phyloP scores from a whole-genome alignment of 140 eudicot species.

The Oenanthe javanica region DNA sequence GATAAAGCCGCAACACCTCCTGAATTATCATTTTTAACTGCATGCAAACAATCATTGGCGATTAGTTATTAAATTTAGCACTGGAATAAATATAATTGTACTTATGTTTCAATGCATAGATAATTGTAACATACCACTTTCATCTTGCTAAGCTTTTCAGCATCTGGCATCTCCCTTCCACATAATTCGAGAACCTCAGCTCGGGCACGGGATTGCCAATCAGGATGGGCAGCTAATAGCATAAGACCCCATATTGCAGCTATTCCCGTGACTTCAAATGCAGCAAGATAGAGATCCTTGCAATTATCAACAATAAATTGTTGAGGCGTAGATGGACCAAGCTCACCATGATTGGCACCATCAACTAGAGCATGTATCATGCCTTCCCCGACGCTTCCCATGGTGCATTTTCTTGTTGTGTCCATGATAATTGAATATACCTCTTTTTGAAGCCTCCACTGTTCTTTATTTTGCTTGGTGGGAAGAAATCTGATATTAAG shows the following conservation, averaged over 20 bases:
- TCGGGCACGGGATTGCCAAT: conserved; percentile 26
- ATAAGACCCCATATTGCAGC: conserved; percentile 37
- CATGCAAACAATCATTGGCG: neutral
- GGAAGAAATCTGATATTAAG: conserved; percentile 7
- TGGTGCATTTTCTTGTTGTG: conserved; percentile 8
- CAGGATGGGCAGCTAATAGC: conserved; percentile 31
- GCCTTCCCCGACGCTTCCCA: neutral
- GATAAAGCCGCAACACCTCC: conserved; percentile 32
- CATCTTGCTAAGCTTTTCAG: conserved; percentile 26
- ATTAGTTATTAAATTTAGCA: neutral
- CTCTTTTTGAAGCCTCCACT: conserved; percentile 6
- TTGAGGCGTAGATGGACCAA: conserved; percentile 16
- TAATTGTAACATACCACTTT: conserved; percentile 23
- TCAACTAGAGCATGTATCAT: conserved; percentile 27
- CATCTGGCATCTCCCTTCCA: conserved; percentile 20
- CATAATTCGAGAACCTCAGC: conserved; percentile 23
- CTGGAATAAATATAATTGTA: neutral
- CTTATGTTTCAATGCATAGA: neutral
- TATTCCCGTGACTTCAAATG: conserved; percentile 32
- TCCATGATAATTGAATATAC: conserved; percentile 17
- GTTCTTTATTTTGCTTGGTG: conserved; percentile 1
- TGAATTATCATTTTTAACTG: conserved; percentile 36
- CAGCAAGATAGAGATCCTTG: conserved; percentile 38
- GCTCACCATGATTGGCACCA: conserved; percentile 20
- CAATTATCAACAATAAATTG: conserved; percentile 36